Evolutionary conservation across 139 green algal species (phyloP), one percentile per base, ranked within the genome.

Genomic region (Eudorina sp.): DNA sequence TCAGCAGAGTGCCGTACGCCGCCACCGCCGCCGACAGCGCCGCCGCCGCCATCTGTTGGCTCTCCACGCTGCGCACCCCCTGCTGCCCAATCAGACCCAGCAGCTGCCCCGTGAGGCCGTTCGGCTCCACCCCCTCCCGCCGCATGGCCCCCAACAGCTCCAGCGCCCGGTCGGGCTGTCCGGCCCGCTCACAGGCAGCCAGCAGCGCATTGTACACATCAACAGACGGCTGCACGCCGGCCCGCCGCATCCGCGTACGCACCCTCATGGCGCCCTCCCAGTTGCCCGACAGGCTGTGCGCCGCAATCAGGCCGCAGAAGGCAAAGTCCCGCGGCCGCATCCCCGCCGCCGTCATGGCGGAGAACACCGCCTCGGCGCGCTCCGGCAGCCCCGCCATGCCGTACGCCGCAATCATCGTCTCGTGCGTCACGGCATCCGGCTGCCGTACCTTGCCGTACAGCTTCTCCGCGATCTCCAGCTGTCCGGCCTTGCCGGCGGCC

Each of bases 141-240:
- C 82, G 64, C 92, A 95, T 94, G 0, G 40, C 40, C 11, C 70
- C 55, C 89, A 97, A 94, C 41, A 97, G 41, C 19, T 93, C 83
- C 75, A 97, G 53, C 0, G 92, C 95, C 23, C 83, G 72, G 55
- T 96, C 92, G 19, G 90, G 94, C 81, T 94, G 90, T 18, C 93
- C 91, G 0, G 90, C 94, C 40, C 96, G 92, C 86, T 98, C 96
- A 73, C 93, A 96, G 5, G 95, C 96, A 21, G 96, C 96, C 29
- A 98, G 93, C 41, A 98, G 89, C 2, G 96, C 94, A 84, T 98
- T 98, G 94, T 96, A 98, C 19, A 98, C 93, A 73, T 97, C 94
- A 51, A 98, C 94, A 14, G 79, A 88, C 9, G 51, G 31, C 55
- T 38, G 64, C 43, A 90, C 55, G 27, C 91, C 88, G 0, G 84